Conservation (phyloP, 305 asterid species). For the Andrographis paniculata region DNA sequence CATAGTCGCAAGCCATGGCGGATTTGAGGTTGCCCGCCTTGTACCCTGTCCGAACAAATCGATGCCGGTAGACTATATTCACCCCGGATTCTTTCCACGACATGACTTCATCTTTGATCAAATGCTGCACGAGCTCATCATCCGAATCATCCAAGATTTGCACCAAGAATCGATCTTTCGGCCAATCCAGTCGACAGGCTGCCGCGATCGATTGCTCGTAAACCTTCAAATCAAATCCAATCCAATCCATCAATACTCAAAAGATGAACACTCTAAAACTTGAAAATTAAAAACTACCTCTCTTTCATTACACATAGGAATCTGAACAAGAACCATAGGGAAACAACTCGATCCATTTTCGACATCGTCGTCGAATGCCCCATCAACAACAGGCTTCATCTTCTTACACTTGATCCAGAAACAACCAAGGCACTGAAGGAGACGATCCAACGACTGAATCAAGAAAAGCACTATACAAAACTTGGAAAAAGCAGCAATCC, state of each 20-base stretch:
- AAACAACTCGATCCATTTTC: conserved; percentile 57
- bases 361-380: conserved; percentile 31
- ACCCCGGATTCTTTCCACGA: conserved; percentile 88
- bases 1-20: conserved; percentile 90
- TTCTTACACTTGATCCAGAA: conserved; percentile 71
- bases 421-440: conserved; percentile 66
- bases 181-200: conserved; percentile 90
- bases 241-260: too few relatives aligned
- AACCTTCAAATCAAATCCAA: conserved; percentile 59
- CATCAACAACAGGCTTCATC: conserved; percentile 47
- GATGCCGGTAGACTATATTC: conserved; percentile 78
- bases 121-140: conserved; percentile 55
- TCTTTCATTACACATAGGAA: conserved; percentile 95
- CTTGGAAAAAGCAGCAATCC: conserved; percentile 44
- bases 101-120: conserved; percentile 61
- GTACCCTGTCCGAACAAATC: conserved; percentile 80
- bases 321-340: conserved; percentile 95
- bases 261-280: background rate
- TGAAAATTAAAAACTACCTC: conserved; percentile 45
- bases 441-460: conserved; percentile 73
- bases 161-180: conserved; percentile 67
- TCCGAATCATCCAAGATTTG: conserved; percentile 93
- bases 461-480: conserved; percentile 81
- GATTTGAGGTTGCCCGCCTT: conserved; percentile 97
- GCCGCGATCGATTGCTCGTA: conserved; percentile 80